These are phyloP conservation scores for Pythium angustatum DNA, from an alignment of 352 stramenopile species.

Conservation along the genomic window DNA sequence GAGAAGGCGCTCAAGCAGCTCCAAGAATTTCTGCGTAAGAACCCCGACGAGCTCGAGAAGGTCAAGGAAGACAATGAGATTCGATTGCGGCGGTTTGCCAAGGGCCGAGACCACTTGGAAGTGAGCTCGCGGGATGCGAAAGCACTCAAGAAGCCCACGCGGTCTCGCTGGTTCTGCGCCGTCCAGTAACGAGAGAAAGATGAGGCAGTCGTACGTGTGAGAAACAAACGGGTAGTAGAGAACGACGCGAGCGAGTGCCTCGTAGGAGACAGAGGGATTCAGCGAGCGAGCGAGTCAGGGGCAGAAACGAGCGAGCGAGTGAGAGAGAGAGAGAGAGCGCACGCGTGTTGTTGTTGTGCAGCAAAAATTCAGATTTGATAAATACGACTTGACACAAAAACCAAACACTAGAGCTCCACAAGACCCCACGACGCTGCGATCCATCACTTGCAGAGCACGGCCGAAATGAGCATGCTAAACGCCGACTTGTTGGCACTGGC, in stretches of 20 bases:
- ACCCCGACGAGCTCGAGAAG: conserved; percentile 74
- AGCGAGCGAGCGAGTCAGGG: not conserved
- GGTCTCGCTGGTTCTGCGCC: conserved; percentile 16
- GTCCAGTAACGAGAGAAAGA: conserved; percentile 21
- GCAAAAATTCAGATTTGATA: conserved; percentile 15
- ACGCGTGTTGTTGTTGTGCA: not conserved
- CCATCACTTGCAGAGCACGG: conserved; percentile 44
- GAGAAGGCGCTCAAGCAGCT: conserved; percentile 73
- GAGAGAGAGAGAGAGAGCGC: not conserved
- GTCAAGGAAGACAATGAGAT: conserved; percentile 84
- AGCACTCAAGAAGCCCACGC: conserved; percentile 22
- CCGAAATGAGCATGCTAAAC: conserved; percentile 52
- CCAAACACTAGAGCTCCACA: too few relatives aligned
- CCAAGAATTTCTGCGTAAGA: conserved; percentile 61
- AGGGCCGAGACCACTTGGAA: conserved; percentile 76
- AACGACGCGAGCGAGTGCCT: too few relatives aligned
- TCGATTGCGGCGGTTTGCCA: conserved; percentile 74
- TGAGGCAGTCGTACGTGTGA: too few relatives aligned
- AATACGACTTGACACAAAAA: conserved; percentile 12
- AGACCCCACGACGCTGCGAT: not conserved
- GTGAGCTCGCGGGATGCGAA: conserved; percentile 51
- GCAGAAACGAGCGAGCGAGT: not conserved
- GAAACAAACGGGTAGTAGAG: too few relatives aligned
- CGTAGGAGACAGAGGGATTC: too few relatives aligned
- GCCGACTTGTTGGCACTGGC: conserved; percentile 23